Percentiles rank a stretch among this genome's conserved stretches.
Conservation (phyloP, 192 early-diverging fungal genomes). For the Coemansia sp. region DNA sequence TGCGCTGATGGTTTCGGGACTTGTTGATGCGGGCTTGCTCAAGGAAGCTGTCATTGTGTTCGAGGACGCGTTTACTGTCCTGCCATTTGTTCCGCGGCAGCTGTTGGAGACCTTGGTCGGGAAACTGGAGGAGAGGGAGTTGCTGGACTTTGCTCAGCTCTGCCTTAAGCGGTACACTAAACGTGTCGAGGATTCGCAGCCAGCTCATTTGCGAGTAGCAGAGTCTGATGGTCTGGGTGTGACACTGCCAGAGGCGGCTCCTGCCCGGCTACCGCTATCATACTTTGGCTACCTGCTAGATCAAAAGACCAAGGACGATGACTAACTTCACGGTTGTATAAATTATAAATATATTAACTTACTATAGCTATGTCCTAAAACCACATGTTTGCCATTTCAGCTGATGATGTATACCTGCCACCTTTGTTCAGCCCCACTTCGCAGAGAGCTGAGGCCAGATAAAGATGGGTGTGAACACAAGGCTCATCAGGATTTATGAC, state of each 20-base stretch:
- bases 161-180: constrained; percentile 32
- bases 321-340: not conserved
- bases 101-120: constrained; percentile 32
- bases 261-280: constrained; percentile 20
- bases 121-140: constrained; percentile 20
- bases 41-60: constrained; percentile 44
- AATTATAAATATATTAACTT: too few species aligned
- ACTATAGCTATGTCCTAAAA: too few species aligned
- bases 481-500: not conserved
- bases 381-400: not conserved
- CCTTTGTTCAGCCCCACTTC: not conserved
- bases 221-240: not conserved
- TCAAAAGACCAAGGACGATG: not conserved
- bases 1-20: constrained; percentile 27
- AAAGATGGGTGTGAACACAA: not conserved
- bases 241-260: not conserved
- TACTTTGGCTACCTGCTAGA: constrained; percentile 33
- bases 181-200: constrained; percentile 34
- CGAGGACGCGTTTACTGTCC: constrained; percentile 46
- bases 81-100: constrained; percentile 31
- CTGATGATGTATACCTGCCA: not conserved
- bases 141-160: constrained; percentile 23
- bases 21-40: constrained; percentile 11
- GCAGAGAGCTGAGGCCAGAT: not conserved
- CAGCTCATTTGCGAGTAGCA: not conserved